A percentile compares a stretch with the other conserved stretches of the same genome.
phyloP scores from a whole-genome alignment of 192 early-diverging fungal genomes.

The Backusella sp. region DNA sequence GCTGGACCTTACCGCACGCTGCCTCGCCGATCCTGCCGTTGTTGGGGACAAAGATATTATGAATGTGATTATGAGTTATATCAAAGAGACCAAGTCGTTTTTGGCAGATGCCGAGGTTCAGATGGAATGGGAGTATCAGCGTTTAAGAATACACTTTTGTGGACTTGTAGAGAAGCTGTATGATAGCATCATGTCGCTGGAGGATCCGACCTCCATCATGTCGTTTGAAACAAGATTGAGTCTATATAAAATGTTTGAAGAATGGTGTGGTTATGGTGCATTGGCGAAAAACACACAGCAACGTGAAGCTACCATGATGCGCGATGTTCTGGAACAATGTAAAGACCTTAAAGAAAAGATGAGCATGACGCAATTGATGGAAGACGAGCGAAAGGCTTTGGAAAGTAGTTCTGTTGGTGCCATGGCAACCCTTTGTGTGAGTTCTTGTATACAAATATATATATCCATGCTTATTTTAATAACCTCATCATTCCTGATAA shows the following conservation, averaged over 20 bases:
- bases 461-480: not conserved
- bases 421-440: constrained; percentile 84
- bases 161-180: constrained; percentile 85
- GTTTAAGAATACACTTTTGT: constrained; percentile 87
- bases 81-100: constrained; percentile 76
- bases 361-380: constrained; percentile 60
- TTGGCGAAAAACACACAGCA: constrained; percentile 55
- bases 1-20: constrained; percentile 64
- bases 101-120: constrained; percentile 75
- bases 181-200: constrained; percentile 58
- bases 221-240: constrained; percentile 74
- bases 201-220: constrained; percentile 51
- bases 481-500: not conserved
- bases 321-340: constrained; percentile 61
- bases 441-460: constrained; percentile 7
- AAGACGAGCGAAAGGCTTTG: constrained; percentile 73
- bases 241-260: constrained; percentile 84
- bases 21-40: constrained; percentile 55
- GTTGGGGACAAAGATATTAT: constrained; percentile 63
- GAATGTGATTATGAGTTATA: constrained; percentile 66
- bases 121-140: constrained; percentile 85
- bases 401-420: constrained; percentile 80
- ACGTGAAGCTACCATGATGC: constrained; percentile 67
- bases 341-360: constrained; percentile 67
- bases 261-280: constrained; percentile 89